Base-by-base conservation (phyloP, 1,139 yeast genomes). In the Casaregolazyma suthepensis region DNA sequence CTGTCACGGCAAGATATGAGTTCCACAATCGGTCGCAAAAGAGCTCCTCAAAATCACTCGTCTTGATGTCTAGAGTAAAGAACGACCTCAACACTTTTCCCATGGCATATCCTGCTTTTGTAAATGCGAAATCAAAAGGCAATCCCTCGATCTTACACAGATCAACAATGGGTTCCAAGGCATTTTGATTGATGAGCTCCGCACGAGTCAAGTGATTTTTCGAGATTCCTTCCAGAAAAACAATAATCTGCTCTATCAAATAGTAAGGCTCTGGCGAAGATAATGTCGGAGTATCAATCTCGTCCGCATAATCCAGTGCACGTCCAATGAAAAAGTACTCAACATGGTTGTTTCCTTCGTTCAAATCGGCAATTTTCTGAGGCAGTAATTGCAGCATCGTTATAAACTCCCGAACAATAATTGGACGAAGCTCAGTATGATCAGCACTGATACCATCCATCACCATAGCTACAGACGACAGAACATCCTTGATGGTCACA, bases 361-460 rank as follows among this genome's bases (percentile, higher is more conserved):
- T 15, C n/a, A 43, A 13, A 23, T 38, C 37, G 4, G 18, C 37
- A 5, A 64, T 51, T 31, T 54, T 59, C 0, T 55, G 58, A 0
- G 86, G 82, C 5, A 85, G 66, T 13, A 71, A 71, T 23, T 75
- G 69, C 0, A 87, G 72, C 29, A 86, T 61, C 1, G 66, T 63
- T 10, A 76, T 71, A 37, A 85, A 73, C 53, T 82, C 80, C 5
- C 73, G 68, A 52, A 81, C 70, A 40, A 91, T 81, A 0, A 71
- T 65, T 0, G 86, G 83, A 53, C 87, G 82, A 55, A 90, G 74
- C 1, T 78, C 79, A 1, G 95, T 85, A 63, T 88, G 88, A 66
- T 91, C 97, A 62, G 96, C 78, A 6, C 89, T 84, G 51, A 91
- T 72, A 60, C 88, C 95, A 64, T 91, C 96, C 62, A 90, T 76